Evolutionary conservation across 305 asterid genomes (phyloP).

Genomic region (Ilex paraguariensis): DNA sequence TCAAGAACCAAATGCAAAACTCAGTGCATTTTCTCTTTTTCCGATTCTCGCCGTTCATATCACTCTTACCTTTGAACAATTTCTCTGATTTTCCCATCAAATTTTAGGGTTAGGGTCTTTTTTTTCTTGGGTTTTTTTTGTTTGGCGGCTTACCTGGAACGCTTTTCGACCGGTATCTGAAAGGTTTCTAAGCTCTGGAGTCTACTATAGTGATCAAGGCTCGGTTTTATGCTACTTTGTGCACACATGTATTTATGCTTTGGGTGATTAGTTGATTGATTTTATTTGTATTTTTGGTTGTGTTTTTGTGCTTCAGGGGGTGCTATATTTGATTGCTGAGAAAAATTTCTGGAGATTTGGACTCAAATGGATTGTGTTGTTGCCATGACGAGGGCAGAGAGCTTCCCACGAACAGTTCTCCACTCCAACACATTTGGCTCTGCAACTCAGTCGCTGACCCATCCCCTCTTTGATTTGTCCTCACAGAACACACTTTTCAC

Average conservation of each 20-base stretch:
- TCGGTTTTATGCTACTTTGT: not conserved
- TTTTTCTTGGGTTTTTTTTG: constrained; percentile 1
- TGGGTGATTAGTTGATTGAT: too few relatives aligned
- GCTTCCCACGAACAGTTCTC: too few relatives aligned
- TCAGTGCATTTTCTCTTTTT: not conserved
- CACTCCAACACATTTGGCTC: too few relatives aligned
- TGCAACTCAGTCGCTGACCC: too few relatives aligned
- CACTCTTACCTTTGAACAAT: constrained; percentile 13
- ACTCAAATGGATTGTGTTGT: too few relatives aligned
- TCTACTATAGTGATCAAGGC: too few relatives aligned
- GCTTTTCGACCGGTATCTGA: too few relatives aligned
- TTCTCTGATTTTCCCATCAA: constrained; percentile 1
- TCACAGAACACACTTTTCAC: too few relatives aligned
- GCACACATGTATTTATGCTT: not conserved
- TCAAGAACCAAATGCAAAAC: too few relatives aligned
- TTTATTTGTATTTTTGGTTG: not conserved
- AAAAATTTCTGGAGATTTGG: not conserved
- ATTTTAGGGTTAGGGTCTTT: constrained; percentile 20
- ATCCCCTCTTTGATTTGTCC: too few relatives aligned
- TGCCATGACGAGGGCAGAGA: too few relatives aligned
- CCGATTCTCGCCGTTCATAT: not conserved
- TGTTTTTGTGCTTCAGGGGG: not conserved
- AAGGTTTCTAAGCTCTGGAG: constrained; percentile 24
- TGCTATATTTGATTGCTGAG: not conserved
- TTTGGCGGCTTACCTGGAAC: constrained; percentile 23